These are phyloP conservation scores for Cardamine resedifolia DNA, from an alignment of 345 rosid genomes.

Conservation along the genomic window DNA sequence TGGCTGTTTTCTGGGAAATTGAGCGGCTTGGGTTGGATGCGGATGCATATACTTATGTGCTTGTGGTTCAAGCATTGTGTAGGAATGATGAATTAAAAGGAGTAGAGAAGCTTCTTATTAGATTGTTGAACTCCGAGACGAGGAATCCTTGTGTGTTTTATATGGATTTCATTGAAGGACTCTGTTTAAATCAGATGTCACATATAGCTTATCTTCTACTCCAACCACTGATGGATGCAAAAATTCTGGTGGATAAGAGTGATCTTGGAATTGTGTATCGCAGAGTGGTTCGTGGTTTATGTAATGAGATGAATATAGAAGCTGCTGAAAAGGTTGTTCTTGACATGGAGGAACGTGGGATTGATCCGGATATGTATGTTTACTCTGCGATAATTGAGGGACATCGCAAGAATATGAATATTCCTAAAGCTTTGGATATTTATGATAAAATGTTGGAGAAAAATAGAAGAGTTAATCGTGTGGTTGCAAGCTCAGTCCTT, in stretches of 20 bases:
- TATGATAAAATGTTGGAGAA: constrained; percentile 45
- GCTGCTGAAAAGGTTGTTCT: constrained; percentile 50
- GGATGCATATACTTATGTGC: constrained; percentile 50
- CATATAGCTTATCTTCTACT: constrained; percentile 51
- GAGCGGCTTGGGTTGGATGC: constrained; percentile 46
- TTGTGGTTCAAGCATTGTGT: constrained; percentile 56
- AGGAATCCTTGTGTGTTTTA: constrained; percentile 43
- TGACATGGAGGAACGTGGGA: constrained; percentile 52
- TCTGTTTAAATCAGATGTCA: constrained; percentile 49
- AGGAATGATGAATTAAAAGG: constrained; percentile 47
- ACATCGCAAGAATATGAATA: constrained; percentile 47
- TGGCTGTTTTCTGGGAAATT: constrained; percentile 45
- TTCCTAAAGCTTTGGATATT: constrained; percentile 51
- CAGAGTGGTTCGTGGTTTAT: constrained; percentile 56
- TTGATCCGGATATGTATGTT: constrained; percentile 48
- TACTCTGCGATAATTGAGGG: constrained; percentile 57
- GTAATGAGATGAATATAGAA: constrained; percentile 54
- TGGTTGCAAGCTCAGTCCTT: constrained; percentile 55
- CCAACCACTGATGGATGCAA: constrained; percentile 35
- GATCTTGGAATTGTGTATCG: constrained; percentile 42
- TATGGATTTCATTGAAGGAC: constrained; percentile 57
- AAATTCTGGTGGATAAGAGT: constrained; percentile 40
- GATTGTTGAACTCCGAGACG: constrained; percentile 49
- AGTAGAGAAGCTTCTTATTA: constrained; percentile 39
- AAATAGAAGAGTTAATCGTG: constrained; percentile 53